These are phyloP conservation scores for Thelonectria olida DNA, from an alignment of 2,329 filamentous ascomycete species.

Conservation along the genomic window DNA sequence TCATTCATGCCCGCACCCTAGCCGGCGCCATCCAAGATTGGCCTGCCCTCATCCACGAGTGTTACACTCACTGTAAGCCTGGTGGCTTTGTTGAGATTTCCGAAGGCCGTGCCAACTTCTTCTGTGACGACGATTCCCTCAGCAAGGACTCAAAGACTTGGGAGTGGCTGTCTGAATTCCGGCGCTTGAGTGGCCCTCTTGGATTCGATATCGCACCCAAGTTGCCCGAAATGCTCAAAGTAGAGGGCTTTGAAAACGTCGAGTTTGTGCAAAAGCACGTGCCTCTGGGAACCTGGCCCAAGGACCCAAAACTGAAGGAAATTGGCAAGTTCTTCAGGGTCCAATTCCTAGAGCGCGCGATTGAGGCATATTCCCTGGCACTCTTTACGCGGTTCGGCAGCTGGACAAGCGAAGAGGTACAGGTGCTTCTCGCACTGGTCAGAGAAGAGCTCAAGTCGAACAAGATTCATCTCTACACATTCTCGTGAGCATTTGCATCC, in stretches of 20 bases:
- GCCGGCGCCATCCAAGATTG: slow-evolving; percentile 42
- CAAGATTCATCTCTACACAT: slow-evolving; percentile 38
- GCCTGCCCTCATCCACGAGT: slow-evolving; percentile 30
- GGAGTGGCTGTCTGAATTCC: slow-evolving; percentile 36
- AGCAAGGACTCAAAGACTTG: slow-evolving; percentile 28
- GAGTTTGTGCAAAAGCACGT: slow-evolving; percentile 41
- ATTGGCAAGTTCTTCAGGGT: slow-evolving; percentile 32
- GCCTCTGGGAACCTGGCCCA: slow-evolving; percentile 53
- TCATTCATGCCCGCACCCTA: slow-evolving; percentile 41
- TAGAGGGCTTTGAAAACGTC: slow-evolving; percentile 44
- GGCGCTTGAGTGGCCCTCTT: slow-evolving; percentile 28
- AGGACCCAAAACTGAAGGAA: slow-evolving; percentile 50
- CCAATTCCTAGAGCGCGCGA: slow-evolving; percentile 31
- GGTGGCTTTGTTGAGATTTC: slow-evolving; percentile 27
- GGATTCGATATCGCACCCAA: slow-evolving; percentile 34
- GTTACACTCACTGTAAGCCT: slow-evolving; percentile 28
- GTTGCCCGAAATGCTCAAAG: slow-evolving; percentile 27
- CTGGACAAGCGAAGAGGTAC: slow-evolving; percentile 35
- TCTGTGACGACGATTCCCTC: slow-evolving; percentile 36
- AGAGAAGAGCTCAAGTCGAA: slow-evolving; percentile 36
- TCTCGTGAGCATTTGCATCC: slow-evolving; percentile 22
- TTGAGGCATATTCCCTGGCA: slow-evolving; percentile 35
- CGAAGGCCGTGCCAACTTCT: slow-evolving; percentile 34
- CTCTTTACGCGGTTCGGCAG: slow-evolving; percentile 35
- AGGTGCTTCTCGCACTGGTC: slow-evolving; percentile 36